These are phyloP conservation scores for Neophaeococcomyces mojaviensis DNA, from an alignment of 2,329 filamentous ascomycete species.

Conservation along the genomic window DNA sequence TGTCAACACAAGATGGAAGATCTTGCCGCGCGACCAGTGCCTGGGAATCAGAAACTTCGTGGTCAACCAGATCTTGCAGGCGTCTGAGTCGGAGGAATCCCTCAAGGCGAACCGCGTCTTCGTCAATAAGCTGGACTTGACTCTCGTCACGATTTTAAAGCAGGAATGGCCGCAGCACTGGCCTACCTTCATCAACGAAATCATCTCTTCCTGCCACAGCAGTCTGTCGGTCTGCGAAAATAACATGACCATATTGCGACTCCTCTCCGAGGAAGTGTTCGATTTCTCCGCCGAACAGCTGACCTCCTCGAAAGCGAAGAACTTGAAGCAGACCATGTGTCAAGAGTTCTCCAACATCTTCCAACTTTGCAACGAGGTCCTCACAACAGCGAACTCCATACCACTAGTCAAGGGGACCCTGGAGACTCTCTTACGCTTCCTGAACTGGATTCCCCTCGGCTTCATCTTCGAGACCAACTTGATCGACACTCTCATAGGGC, in stretches of 20 bases:
- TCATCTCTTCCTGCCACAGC: slow-evolving; percentile 90
- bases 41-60: slow-evolving; percentile 98
- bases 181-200: slow-evolving; percentile 99
- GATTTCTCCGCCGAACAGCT: slow-evolving; percentile 98
- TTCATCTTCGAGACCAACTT: slow-evolving; percentile 98
- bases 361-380: slow-evolving; percentile 90
- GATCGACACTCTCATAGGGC: slow-evolving; percentile 85
- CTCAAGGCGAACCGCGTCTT: slow-evolving; percentile 78
- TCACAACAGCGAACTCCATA: slow-evolving; percentile 79
- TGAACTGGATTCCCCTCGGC: slow-evolving; percentile 97
- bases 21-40: slow-evolving; percentile 90
- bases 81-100: slow-evolving; percentile 81
- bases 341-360: slow-evolving; percentile 98
- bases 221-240: slow-evolving; percentile 98
- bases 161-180: slow-evolving; percentile 99
- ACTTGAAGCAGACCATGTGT: slow-evolving; percentile 97
- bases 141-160: slow-evolving; percentile 94
- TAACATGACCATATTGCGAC: slow-evolving; percentile 95
- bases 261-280: slow-evolving; percentile 96
- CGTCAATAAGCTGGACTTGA: slow-evolving; percentile 95
- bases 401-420: slow-evolving; percentile 93
- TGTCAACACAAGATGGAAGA: slow-evolving; percentile 98
- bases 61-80: slow-evolving; percentile 95
- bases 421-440: slow-evolving; percentile 88
- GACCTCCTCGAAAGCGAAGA: slow-evolving; percentile 96